Percentiles rank a stretch among this genome's conserved stretches.
These are phyloP conservation scores for Zygosaccharomyces lentus DNA, from an alignment of 805 yeast genomes.

Conservation along the genomic window DNA sequence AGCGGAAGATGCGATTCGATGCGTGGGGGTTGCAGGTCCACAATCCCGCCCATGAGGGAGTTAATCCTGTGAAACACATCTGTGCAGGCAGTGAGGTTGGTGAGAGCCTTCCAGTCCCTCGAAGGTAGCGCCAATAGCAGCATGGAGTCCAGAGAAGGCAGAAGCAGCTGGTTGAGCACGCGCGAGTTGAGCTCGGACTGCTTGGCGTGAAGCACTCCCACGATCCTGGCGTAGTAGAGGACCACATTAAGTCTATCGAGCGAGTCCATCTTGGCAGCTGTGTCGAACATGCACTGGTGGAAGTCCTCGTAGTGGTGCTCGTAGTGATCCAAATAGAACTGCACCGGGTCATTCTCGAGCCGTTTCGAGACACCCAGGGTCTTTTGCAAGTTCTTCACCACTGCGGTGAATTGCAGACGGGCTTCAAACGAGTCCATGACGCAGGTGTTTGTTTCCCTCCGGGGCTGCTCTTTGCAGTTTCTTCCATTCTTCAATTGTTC, in stretches of 20 bases:
- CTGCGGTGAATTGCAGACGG: constrained; percentile 66
- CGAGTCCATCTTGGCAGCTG: constrained; percentile 29
- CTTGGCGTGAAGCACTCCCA: constrained; percentile 23
- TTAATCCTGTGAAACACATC: constrained; percentile 17
- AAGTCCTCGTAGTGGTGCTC: constrained; percentile 33
- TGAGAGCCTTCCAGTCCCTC: constrained; percentile 21
- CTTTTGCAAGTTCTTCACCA: constrained; percentile 62
- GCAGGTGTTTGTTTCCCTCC: not conserved
- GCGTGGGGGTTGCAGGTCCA: constrained; percentile 1
- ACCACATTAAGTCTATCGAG: constrained; percentile 31
- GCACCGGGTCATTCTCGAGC: constrained; percentile 41
- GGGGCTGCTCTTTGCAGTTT: not conserved
- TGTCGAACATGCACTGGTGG: constrained; percentile 33
- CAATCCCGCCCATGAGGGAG: constrained; percentile 10
- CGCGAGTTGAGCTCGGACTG: constrained; percentile 16
- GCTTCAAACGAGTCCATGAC: constrained; percentile 88
- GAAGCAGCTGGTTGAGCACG: constrained; percentile 23
- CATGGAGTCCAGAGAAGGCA: constrained; percentile 25
- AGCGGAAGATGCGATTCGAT: constrained; percentile 6
- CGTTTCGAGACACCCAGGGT: constrained; percentile 31
- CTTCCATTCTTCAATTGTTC: not conserved
- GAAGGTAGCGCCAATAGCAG: constrained; percentile 20
- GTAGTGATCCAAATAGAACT: constrained; percentile 29
- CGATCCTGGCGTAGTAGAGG: constrained; percentile 29
- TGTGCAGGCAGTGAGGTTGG: constrained; percentile 19